Evolutionary conservation across 805 yeast genomes (phyloP).

Genomic region (Cyberlindnera bimundalis): DNA sequence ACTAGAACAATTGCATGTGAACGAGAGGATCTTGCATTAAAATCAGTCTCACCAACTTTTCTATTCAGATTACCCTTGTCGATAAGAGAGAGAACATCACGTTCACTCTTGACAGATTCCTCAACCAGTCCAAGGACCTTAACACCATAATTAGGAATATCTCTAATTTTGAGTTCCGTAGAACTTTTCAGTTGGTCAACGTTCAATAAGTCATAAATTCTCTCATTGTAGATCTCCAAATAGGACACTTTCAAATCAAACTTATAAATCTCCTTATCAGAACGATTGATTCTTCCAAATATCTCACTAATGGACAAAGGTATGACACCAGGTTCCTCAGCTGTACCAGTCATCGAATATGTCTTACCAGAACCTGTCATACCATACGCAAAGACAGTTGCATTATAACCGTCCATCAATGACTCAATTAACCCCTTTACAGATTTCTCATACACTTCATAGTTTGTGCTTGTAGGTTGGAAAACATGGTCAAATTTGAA

Average conservation of each 20-base stretch:
- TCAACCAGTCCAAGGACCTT: slow-evolving; percentile 72
- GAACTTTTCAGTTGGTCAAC: slow-evolving; percentile 22
- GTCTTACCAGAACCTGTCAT: slow-evolving; percentile 98
- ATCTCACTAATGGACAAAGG: slow-evolving; percentile 72
- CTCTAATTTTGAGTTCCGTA: slow-evolving; percentile 71
- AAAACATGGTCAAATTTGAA: slow-evolving; percentile 81
- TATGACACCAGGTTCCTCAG: slow-evolving; percentile 68
- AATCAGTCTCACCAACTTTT: slow-evolving; percentile 85
- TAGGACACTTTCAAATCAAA: slow-evolving; percentile 62
- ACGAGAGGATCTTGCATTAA: slow-evolving; percentile 80
- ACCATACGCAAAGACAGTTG: slow-evolving; percentile 93
- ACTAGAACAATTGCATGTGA: slow-evolving; percentile 88
- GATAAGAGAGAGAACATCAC: slow-evolving; percentile 59
- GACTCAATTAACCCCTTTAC: slow-evolving; percentile 53
- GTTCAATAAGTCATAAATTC: slow-evolving; percentile 68
- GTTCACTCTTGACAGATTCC: slow-evolving; percentile 50
- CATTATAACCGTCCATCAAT: slow-evolving; percentile 73
- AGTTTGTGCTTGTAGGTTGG: slow-evolving; percentile 50
- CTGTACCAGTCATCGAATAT: slow-evolving; percentile 75
- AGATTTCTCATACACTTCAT: slow-evolving; percentile 53
- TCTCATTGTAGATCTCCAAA: slow-evolving; percentile 92
- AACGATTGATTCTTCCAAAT: slow-evolving; percentile 35
- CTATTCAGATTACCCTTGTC: slow-evolving; percentile 69
- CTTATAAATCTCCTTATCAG: slow-evolving; percentile 29
- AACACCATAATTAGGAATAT: slow-evolving; percentile 69